These are phyloP conservation scores for Cordyceps militaris DNA, from an alignment of 2,329 filamentous ascomycete species.

Conservation along the genomic window DNA sequence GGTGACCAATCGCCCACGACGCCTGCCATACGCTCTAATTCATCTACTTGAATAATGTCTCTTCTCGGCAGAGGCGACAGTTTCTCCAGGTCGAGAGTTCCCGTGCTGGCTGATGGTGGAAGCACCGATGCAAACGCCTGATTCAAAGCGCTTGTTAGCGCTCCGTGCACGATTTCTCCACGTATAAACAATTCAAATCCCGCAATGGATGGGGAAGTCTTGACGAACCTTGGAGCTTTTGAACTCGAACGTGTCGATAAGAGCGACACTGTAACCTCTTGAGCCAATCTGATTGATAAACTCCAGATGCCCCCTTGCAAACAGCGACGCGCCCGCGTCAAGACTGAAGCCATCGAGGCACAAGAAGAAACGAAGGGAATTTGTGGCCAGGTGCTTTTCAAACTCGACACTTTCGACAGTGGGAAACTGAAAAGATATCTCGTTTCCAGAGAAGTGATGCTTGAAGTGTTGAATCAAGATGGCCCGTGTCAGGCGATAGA, in stretches of 20 bases:
- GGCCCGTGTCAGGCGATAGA: conserved; percentile 46
- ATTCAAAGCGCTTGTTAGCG: conserved; percentile 14
- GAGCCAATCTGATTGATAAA: background rate
- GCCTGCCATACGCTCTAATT: background rate
- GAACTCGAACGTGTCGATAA: conserved; percentile 13
- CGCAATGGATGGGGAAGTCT: background rate
- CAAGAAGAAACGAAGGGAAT: conserved; percentile 11
- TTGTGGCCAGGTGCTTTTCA: background rate
- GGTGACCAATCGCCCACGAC: conserved; percentile 16
- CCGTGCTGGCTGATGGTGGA: background rate
- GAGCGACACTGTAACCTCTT: conserved; percentile 6
- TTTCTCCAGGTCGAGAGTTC: conserved; percentile 6
- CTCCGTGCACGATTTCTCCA: conserved; percentile 16
- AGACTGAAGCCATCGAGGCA: conserved; percentile 3
- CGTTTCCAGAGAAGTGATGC: background rate
- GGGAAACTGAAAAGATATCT: conserved; percentile 7
- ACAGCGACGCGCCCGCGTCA: background rate
- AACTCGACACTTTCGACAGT: background rate
- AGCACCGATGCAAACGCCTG: conserved; percentile 14
- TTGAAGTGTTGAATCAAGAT: conserved; percentile 59
- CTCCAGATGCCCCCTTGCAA: conserved; percentile 1
- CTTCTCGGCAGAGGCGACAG: background rate
- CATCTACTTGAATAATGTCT: background rate
- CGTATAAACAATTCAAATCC: background rate
- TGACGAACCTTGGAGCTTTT: conserved; percentile 14